These are phyloP conservation scores for Apophysomyces ossiformis DNA, from an alignment of 371 early-diverging fungal species.

Conservation along the genomic window DNA sequence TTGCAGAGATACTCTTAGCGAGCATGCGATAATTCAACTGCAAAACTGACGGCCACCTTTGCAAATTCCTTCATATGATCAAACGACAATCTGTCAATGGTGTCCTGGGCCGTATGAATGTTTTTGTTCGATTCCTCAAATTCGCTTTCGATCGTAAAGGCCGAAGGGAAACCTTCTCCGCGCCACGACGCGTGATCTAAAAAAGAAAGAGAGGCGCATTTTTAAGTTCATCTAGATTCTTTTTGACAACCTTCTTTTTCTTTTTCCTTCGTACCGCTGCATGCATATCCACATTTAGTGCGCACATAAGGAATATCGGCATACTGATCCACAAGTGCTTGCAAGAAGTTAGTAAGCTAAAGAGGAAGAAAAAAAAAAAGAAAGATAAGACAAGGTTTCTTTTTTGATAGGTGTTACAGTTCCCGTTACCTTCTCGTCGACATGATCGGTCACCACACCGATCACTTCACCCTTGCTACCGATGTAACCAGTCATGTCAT, in stretches of 20 bases:
- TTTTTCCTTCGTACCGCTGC: constrained; percentile 37
- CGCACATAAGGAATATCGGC: constrained; percentile 56
- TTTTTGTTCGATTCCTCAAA: constrained; percentile 70
- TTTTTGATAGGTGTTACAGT: neutral
- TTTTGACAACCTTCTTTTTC: too few species aligned
- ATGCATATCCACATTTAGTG: constrained; percentile 77
- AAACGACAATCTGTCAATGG: constrained; percentile 74
- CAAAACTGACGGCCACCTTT: constrained; percentile 83
- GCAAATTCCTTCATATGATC: constrained; percentile 87
- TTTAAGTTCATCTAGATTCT: too few species aligned
- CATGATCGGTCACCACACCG: constrained; percentile 86
- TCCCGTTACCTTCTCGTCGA: constrained; percentile 55
- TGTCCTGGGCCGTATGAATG: constrained; percentile 81
- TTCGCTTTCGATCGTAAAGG: constrained; percentile 84
- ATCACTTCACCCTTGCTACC: constrained; percentile 67
- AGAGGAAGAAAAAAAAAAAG: neutral
- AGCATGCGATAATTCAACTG: constrained; percentile 75
- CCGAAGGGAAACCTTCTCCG: constrained; percentile 82
- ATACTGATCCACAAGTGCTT: constrained; percentile 51
- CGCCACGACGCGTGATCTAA: constrained; percentile 93
- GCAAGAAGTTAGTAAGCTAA: constrained; percentile 67
- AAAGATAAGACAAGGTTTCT: neutral
- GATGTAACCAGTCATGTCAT: constrained; percentile 86
- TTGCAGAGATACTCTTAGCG: neutral
- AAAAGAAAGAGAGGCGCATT: constrained; percentile 32